Evolutionary conservation across 1,284 basidiomycete genomes (phyloP), one percentile per base, ranked within the genome.

Genomic region (Pseudozyma hubeiensis): DNA sequence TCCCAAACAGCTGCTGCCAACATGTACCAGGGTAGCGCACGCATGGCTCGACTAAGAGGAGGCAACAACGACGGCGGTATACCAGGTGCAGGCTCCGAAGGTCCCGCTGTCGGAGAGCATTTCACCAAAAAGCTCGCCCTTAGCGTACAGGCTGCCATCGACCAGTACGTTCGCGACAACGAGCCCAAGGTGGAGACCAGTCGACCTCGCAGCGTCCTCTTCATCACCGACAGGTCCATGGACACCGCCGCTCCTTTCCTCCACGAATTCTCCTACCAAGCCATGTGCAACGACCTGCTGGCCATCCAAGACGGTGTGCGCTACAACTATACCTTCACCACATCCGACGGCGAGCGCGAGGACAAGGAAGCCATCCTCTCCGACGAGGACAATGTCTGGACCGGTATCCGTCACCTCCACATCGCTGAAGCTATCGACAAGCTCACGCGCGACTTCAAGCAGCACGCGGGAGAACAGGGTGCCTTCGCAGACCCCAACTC

Each of bases 221-320:
- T 99, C 79, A 92, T 99, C 73, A 96, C 95, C 1, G 97, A 99
- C 85, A 90, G 97, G 16, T 89, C 94, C 3, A 94, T 99, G 91
- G 97, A 99, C 85, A 90, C 91, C 67, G 85, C 92, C 16, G 91
- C 93, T 1, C 96, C 97, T 0, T 89, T 98, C 71, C 85, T 98
- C 46, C 97, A 99, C 84, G 97, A 99, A 81, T 99, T 99, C 83
- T 97, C 94, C 41, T 99, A 99, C 84, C 97, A 99, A 85, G 96
- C 97, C 0, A 99, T 99, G 97, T 91, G 91, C 53, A 94, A 96
- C 79, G 97, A 99, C 84, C 86, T 99, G 33, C 88, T 99, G 1
- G 90, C 91, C 17, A 93, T 99, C 62, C 54, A 77, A 14, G 89
- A 94, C 70, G 96, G 94, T 30, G 88, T 88, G 4, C 90, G 88